Percentiles rank a stretch among this genome's conserved stretches.
Evolutionary conservation across 345 rosid genomes (phyloP).

Genomic region (Citrus cavaleriei): DNA sequence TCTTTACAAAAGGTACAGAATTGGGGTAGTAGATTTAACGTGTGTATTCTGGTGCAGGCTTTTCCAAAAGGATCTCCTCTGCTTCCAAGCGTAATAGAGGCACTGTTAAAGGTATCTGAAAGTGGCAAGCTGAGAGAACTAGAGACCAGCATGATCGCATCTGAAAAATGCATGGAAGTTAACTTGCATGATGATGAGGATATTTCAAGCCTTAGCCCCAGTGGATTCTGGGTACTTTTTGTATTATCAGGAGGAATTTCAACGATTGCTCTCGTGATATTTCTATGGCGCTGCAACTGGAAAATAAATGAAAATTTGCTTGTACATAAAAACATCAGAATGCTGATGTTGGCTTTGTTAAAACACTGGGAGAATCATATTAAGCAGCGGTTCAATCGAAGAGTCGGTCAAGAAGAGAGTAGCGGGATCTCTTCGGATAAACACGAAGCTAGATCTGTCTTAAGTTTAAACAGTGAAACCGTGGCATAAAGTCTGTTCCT

Average conservation of each 20-base stretch:
- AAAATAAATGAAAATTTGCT: neutral
- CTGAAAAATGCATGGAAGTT: conserved; percentile 8
- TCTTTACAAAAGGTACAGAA: neutral
- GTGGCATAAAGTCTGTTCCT: neutral
- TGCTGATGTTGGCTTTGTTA: neutral
- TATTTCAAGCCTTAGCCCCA: conserved; percentile 13
- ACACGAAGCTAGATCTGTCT: neutral
- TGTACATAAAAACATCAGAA: neutral
- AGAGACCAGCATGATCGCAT: conserved; percentile 10
- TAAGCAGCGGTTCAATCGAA: neutral
- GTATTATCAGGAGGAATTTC: conserved; percentile 19
- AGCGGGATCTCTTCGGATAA: neutral
- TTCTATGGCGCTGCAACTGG: neutral
- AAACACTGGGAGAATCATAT: neutral
- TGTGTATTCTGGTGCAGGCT: conserved; percentile 5
- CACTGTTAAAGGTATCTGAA: conserved; percentile 25
- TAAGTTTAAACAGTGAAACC: neutral
- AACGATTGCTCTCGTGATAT: conserved; percentile 13
- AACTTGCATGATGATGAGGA: conserved; percentile 7
- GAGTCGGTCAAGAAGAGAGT: neutral
- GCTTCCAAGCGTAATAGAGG: conserved; percentile 15
- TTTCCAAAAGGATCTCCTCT: conserved; percentile 22
- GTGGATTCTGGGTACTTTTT: conserved; percentile 15
- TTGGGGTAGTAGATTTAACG: neutral
- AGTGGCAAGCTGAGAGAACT: conserved; percentile 19